A percentile compares a stretch with the other conserved stretches of the same genome.
Evolutionary conservation across 345 rosid genomes (phyloP).

Genomic region (Angophora floribunda): DNA sequence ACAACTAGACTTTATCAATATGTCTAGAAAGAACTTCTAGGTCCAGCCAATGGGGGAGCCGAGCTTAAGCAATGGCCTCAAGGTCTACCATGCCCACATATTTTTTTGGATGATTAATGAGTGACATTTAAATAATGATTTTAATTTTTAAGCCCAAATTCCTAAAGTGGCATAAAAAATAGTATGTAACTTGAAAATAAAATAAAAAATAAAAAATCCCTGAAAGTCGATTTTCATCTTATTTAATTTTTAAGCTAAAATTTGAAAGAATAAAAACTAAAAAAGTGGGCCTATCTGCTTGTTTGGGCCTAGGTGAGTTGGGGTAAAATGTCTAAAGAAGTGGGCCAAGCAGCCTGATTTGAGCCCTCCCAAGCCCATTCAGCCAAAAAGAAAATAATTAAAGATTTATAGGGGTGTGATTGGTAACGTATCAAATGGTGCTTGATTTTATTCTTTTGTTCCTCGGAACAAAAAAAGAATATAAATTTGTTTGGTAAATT

Average conservation of each 20-base stretch:
- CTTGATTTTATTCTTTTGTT: too few relatives aligned
- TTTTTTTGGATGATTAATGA: too few relatives aligned
- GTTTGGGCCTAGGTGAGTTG: background rate
- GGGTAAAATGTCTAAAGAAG: background rate
- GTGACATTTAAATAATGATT: too few relatives aligned
- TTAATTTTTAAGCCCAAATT: background rate
- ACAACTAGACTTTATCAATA: background rate
- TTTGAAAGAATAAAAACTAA: background rate
- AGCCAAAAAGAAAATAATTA: background rate
- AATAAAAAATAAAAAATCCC: background rate
- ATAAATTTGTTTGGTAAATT: too few relatives aligned
- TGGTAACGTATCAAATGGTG: too few relatives aligned
- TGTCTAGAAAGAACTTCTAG: background rate
- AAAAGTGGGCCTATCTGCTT: accelerated
- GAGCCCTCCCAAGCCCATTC: background rate
- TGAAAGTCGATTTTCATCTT: background rate
- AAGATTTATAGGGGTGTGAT: too few relatives aligned
- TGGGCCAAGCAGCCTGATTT: background rate
- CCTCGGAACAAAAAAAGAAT: too few relatives aligned
- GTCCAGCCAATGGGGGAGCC: background rate
- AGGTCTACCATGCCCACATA: background rate
- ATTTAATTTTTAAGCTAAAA: background rate
- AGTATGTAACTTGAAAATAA: background rate
- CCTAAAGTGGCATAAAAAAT: background rate
- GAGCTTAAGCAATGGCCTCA: background rate